A percentile compares a stretch with the other conserved stretches of the same genome.
Conservation (phyloP, 2,329 filamentous ascomycete species). For the Beauveria brongniartii region DNA sequence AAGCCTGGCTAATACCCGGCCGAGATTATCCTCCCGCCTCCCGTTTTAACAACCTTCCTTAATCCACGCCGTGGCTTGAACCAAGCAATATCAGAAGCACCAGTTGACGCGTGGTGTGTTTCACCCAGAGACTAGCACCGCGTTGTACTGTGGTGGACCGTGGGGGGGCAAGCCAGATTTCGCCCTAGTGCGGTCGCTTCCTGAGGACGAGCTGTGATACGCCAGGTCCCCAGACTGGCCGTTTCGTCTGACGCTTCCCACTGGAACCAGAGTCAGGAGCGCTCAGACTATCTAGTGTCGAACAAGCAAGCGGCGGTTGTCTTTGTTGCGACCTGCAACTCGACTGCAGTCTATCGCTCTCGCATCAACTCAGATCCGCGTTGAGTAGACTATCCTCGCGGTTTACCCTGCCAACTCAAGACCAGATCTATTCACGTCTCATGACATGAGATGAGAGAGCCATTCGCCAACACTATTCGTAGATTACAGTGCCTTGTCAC, state of each 20-base stretch:
- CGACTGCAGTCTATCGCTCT: not conserved
- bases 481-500: not conserved
- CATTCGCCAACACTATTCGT: not conserved
- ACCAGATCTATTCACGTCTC: too few species aligned
- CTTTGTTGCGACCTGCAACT: not conserved
- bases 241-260: slow-evolving; percentile 6
- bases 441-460: not conserved
- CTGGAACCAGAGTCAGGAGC: not conserved
- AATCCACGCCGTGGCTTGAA: not conserved
- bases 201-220: not conserved
- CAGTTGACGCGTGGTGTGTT: not conserved
- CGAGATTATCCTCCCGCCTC: not conserved
- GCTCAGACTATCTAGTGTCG: not conserved
- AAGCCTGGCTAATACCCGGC: not conserved
- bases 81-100: not conserved
- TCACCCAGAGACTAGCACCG: not conserved
- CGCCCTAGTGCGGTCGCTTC: slow-evolving; percentile 4
- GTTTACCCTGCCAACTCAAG: not conserved
- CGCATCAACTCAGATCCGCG: not conserved
- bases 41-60: not conserved
- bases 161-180: not conserved
- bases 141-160: not conserved
- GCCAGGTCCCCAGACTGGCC: not conserved
- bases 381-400: not conserved
- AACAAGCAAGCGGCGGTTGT: not conserved